Base-by-base conservation (phyloP, 345 rosid genomes). In the Geranium rotundifolium region DNA sequence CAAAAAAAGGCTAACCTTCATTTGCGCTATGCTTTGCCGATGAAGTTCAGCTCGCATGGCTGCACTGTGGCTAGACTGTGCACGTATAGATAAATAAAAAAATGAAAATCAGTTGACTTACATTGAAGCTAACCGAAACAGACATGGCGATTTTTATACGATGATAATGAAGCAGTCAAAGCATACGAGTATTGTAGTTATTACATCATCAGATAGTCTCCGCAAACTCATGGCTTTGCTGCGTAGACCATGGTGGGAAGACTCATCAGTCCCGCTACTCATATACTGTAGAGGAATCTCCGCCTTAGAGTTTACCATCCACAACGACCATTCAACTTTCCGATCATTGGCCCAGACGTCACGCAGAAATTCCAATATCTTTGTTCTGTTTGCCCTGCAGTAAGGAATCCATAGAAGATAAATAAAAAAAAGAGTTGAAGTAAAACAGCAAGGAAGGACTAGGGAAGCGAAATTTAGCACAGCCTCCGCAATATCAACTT, bases 281-380 rank as follows among this genome's bases (percentile, higher is more conserved):
- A 93, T 82, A 73, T 80, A 90, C 71, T 81, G 96, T 74, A 81
- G 95, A 58, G 97, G 96, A 97, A 93, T 83, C 73, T 93, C 97
- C 61, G 88, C 96, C 69, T 86, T 93, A 19, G 96, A 82, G 75
- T 92, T 85, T 59, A 87, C 91, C 95, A 87, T 89, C 98, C 98
- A 89, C 73, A 87, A 87, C 7, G 98, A 92, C 98, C 98, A 92
- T 79, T 89, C 98, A 62, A 88, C 89, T 76, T 82, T 88, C 49
- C 96, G 86, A 64, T 93, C 96, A 72, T 70, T 78, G 49, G 89
- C 76, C 99, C 99, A 93, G 61, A 69, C 64, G 67, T 86, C 87
- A 52, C 73, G 79, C 60, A 93, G 80, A 77, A 72, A 79, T 57
- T 86, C 85, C 54, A 93, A 59, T 75, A 92, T 74, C 69, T 75